Conservation (phyloP, 139 green algal genomes). For the Deuterostichococcus epilithicus region DNA sequence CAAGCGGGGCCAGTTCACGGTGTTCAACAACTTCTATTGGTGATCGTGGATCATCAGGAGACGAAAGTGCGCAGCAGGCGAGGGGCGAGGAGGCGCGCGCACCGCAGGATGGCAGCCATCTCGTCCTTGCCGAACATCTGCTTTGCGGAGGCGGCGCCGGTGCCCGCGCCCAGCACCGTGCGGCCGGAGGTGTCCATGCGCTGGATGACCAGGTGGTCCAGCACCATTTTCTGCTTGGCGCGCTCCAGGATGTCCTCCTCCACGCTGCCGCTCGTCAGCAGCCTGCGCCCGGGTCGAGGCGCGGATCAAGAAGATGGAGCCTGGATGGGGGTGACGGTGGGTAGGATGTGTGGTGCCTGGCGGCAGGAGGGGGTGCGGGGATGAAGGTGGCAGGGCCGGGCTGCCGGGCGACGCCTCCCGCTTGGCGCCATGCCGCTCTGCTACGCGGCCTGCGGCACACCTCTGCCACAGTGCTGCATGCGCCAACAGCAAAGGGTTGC, state of each 20-base stretch:
- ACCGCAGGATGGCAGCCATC: slow-evolving; percentile 83
- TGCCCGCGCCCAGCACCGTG: slow-evolving; percentile 61
- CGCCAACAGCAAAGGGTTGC: too few species aligned
- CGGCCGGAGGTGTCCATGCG: slow-evolving; percentile 86
- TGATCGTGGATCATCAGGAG: too few species aligned
- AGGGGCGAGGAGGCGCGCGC: too few species aligned
- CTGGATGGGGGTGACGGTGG: neutral
- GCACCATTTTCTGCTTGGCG: slow-evolving; percentile 94
- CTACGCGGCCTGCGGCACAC: too few species aligned
- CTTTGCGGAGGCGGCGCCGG: slow-evolving; percentile 40
- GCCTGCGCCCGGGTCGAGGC: slow-evolving; percentile 31
- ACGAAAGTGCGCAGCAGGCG: too few species aligned
- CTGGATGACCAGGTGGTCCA: slow-evolving; percentile 96
- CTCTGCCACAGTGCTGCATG: too few species aligned
- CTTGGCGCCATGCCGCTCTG: too few species aligned
- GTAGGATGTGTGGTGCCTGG: neutral
- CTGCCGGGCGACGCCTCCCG: too few species aligned
- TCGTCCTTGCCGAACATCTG: slow-evolving; percentile 93
- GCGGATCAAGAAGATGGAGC: neutral
- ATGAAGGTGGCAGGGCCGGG: too few species aligned
- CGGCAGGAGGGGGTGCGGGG: neutral
- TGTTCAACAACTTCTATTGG: too few species aligned
- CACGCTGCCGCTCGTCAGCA: slow-evolving; percentile 82
- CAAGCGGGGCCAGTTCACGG: too few species aligned
- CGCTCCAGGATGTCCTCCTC: slow-evolving; percentile 94